A percentile compares a stretch with the other conserved stretches of the same genome.
phyloP scores from a whole-genome alignment of 164 flowering plant genomes.

The Saururus chinensis region DNA sequence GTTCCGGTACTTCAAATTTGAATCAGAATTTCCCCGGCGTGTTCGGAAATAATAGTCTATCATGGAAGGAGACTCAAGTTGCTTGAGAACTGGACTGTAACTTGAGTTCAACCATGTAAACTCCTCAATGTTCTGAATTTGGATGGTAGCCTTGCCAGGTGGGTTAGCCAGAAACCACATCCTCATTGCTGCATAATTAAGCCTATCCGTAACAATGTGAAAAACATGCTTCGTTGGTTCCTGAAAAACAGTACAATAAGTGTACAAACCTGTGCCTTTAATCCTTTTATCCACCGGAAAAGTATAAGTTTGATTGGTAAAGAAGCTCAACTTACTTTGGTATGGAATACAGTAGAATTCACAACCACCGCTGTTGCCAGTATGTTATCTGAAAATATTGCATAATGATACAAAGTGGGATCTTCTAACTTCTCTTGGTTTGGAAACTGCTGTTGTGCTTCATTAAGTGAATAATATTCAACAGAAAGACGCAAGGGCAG shows the following conservation, averaged over 20 bases:
- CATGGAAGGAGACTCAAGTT: slow-evolving; percentile 70
- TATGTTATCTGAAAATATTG: slow-evolving; percentile 77
- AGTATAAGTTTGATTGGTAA: not conserved
- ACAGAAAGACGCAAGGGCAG: slow-evolving; percentile 87
- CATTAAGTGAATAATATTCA: slow-evolving; percentile 59
- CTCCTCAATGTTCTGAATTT: slow-evolving; percentile 80
- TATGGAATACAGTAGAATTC: slow-evolving; percentile 69
- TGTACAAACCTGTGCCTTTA: too few species aligned
- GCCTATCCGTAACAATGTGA: slow-evolving; percentile 80
- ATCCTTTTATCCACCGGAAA: not conserved
- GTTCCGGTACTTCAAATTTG: slow-evolving; percentile 80
- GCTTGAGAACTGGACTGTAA: slow-evolving; percentile 85
- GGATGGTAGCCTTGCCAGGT: slow-evolving; percentile 63
- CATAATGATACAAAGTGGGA: slow-evolving; percentile 67
- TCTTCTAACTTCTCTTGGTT: slow-evolving; percentile 73
- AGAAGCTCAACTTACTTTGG: slow-evolving; percentile 43
- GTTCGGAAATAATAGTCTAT: slow-evolving; percentile 78
- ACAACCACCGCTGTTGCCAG: slow-evolving; percentile 92
- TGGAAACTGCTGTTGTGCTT: slow-evolving; percentile 56
- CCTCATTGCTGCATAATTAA: slow-evolving; percentile 86
- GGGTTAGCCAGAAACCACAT: slow-evolving; percentile 91
- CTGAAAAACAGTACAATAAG: slow-evolving; percentile 38
- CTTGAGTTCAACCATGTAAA: slow-evolving; percentile 90
- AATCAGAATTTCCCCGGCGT: slow-evolving; percentile 63
- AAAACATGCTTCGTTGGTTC: slow-evolving; percentile 73